Percentiles rank a stretch among this genome's conserved stretches.
phyloP scores from a whole-genome alignment of 78 protist species.

The Diacronema lutheri region DNA sequence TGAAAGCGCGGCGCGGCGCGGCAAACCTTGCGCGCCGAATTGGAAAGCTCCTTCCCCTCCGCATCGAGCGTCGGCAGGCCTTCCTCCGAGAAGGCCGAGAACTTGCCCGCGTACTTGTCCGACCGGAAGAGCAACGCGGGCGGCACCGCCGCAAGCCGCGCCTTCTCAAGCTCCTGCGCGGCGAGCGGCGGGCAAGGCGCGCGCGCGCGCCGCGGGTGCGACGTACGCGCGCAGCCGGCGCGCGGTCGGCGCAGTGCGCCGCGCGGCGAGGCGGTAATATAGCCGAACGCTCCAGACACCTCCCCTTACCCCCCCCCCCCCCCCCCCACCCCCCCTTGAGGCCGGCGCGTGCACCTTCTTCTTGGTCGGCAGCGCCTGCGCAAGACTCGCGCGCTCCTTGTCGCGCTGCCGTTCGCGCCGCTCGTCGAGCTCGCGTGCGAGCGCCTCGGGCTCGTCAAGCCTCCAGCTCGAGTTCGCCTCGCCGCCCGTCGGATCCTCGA shows the following conservation, averaged over 20 bases:
- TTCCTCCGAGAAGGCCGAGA: slow-evolving; percentile 23
- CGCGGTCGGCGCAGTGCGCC: too few species aligned
- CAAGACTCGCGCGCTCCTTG: neutral
- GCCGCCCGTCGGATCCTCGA: slow-evolving; percentile 81
- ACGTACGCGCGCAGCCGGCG: too few species aligned
- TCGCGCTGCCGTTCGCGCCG: neutral
- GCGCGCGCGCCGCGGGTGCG: too few species aligned
- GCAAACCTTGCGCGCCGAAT: neutral
- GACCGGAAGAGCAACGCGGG: slow-evolving; percentile 21
- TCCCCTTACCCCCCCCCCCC: too few species aligned
- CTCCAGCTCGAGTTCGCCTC: slow-evolving; percentile 33
- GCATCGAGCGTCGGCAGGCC: slow-evolving; percentile 49
- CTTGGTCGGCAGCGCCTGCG: neutral
- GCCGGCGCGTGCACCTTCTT: too few species aligned
- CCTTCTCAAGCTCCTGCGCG: neutral
- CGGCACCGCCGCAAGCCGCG: neutral
- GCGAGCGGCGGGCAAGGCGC: too few species aligned
- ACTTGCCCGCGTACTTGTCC: neutral
- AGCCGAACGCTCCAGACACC: too few species aligned
- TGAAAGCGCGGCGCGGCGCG: too few species aligned
- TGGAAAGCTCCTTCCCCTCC: slow-evolving; percentile 11
- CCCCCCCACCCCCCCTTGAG: too few species aligned
- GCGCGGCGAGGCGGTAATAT: too few species aligned
- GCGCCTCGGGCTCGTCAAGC: slow-evolving; percentile 45
- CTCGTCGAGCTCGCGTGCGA: slow-evolving; percentile 17